Conservation (phyloP, 129 eudicot genomes). For the Erigeron canadensis region DNA sequence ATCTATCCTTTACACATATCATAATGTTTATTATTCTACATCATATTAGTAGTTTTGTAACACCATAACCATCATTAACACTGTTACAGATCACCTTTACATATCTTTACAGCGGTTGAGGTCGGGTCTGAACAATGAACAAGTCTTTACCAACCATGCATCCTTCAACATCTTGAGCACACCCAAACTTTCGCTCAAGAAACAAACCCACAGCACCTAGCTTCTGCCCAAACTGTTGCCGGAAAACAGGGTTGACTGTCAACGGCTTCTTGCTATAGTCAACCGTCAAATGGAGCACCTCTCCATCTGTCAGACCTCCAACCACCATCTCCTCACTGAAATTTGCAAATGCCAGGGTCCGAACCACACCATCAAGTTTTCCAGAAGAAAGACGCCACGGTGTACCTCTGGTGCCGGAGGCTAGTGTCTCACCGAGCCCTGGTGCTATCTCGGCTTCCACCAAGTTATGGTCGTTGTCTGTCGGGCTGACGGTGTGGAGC, state of each 20-base stretch:
- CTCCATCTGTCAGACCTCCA: slow-evolving; percentile 75
- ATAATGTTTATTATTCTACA: slow-evolving; percentile 7
- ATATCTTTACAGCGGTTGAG: slow-evolving; percentile 58
- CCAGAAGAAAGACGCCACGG: slow-evolving; percentile 86
- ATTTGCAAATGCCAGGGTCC: slow-evolving; percentile 81
- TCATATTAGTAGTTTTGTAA: slow-evolving; percentile 11
- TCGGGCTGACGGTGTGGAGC: slow-evolving; percentile 82
- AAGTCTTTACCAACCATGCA: slow-evolving; percentile 81
- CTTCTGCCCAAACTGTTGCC: slow-evolving; percentile 71
- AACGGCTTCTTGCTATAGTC: slow-evolving; percentile 87
- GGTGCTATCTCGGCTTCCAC: slow-evolving; percentile 92
- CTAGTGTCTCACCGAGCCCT: slow-evolving; percentile 88
- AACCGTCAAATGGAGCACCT: slow-evolving; percentile 59
- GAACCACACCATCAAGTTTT: slow-evolving; percentile 68
- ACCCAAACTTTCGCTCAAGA: slow-evolving; percentile 73
- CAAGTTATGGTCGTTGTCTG: slow-evolving; percentile 50
- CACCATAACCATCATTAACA: background rate
- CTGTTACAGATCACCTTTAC: slow-evolving; percentile 1
- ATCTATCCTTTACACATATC: slow-evolving; percentile 6
- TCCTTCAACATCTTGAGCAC: slow-evolving; percentile 91
- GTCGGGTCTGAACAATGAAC: slow-evolving; percentile 84
- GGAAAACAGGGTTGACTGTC: slow-evolving; percentile 70
- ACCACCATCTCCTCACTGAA: slow-evolving; percentile 88
- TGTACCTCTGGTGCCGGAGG: slow-evolving; percentile 86
- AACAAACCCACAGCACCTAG: slow-evolving; percentile 84